phyloP scores from a whole-genome alignment of 495 filamentous ascomycete species.

The Umbilicaria muhlenbergii region DNA sequence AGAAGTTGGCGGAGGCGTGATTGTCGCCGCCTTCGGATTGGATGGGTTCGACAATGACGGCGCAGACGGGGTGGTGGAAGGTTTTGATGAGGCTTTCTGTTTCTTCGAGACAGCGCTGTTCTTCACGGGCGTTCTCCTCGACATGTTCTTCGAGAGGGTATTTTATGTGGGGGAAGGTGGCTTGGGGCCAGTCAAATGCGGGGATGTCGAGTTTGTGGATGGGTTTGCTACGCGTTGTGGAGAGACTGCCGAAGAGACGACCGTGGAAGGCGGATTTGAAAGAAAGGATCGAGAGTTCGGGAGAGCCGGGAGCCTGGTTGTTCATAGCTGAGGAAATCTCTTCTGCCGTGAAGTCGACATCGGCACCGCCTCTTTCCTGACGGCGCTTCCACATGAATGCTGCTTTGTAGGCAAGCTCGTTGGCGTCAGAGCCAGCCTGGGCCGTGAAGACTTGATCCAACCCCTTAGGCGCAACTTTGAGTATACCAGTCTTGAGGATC shows the following conservation, averaged over 20 bases:
- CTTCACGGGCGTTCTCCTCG: conserved; percentile 68
- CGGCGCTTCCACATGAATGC: conserved; percentile 96
- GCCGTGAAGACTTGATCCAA: conserved; percentile 94
- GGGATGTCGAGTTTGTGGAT: conserved; percentile 99
- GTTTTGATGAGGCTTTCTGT: conserved; percentile 74
- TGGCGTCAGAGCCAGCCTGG: conserved; percentile 90
- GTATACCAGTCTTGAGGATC: conserved; percentile 72
- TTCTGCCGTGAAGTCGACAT: conserved; percentile 70
- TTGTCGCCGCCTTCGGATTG: conserved; percentile 98
- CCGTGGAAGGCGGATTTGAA: conserved; percentile 95
- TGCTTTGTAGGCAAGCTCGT: conserved; percentile 98
- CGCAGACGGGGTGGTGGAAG: conserved; percentile 74
- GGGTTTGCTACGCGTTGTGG: conserved; percentile 87
- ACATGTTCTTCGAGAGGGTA: conserved; percentile 80
- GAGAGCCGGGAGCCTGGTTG: conserved; percentile 72
- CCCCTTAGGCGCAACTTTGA: conserved; percentile 80
- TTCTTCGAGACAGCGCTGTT: conserved; percentile 75
- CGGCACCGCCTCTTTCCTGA: conserved; percentile 65
- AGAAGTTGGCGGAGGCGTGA: conserved; percentile 89
- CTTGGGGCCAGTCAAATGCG: conserved; percentile 96
- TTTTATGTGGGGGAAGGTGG: conserved; percentile 75
- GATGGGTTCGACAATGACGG: conserved; percentile 87
- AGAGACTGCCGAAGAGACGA: conserved; percentile 81
- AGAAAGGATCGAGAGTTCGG: conserved; percentile 76
- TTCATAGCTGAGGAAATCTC: conserved; percentile 69